These are phyloP conservation scores for Taxawa tesnikishii DNA, from an alignment of 2,329 filamentous ascomycete genomes.

Conservation along the genomic window DNA sequence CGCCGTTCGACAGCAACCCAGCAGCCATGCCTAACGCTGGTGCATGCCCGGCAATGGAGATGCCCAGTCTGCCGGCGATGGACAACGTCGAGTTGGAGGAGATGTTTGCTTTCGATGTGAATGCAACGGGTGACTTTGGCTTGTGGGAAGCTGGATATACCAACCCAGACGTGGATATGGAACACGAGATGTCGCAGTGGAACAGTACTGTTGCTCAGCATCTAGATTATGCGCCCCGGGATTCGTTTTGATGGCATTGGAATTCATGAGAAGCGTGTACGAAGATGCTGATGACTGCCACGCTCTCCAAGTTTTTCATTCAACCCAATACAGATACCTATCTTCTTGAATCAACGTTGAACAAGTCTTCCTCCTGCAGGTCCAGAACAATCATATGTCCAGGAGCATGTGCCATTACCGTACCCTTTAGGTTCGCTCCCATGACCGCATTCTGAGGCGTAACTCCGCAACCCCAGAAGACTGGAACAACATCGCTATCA, in stretches of 20 bases:
- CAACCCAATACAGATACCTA: not conserved
- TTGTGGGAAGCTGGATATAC: conserved; percentile 5
- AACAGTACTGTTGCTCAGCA: too few species aligned
- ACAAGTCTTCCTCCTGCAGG: conserved; percentile 28
- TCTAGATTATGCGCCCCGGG: too few species aligned
- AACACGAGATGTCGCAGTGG: conserved; percentile 5
- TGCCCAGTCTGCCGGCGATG: too few species aligned
- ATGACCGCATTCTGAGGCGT: conserved; percentile 55
- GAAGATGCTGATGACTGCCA: too few species aligned
- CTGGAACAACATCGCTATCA: conserved; percentile 35
- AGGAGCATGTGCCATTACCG: conserved; percentile 49
- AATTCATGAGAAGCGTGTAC: too few species aligned
- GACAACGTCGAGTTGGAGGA: not conserved
- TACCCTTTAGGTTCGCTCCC: conserved; percentile 40
- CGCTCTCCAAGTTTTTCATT: too few species aligned
- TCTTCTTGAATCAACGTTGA: not conserved
- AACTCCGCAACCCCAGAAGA: conserved; percentile 55
- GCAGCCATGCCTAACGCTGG: not conserved
- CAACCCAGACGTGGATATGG: conserved; percentile 3
- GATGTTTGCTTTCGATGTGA: conserved; percentile 2
- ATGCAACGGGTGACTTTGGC: conserved; percentile 1
- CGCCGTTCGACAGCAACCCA: not conserved
- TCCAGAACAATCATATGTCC: conserved; percentile 52
- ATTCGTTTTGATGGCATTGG: too few species aligned
- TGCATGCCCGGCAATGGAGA: too few species aligned